A percentile compares a stretch with the other conserved stretches of the same genome.
These are phyloP conservation scores for Prunus fruticosa DNA, from an alignment of 306 rosid genomes.

Conservation along the genomic window DNA sequence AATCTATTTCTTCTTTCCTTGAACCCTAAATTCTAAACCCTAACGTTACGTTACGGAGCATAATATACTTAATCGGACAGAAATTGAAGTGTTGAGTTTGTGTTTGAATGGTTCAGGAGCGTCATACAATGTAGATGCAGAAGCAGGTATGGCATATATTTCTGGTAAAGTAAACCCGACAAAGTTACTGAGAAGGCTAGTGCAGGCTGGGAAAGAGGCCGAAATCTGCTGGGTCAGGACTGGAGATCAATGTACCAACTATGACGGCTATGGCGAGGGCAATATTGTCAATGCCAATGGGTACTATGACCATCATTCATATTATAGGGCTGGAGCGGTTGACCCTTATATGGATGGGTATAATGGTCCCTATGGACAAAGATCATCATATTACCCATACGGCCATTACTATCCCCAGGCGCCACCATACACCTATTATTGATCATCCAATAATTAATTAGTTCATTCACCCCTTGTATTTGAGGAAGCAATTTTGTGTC, in stretches of 20 bases:
- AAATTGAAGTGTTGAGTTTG: not conserved
- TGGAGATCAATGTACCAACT: not conserved
- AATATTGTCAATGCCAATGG: not conserved
- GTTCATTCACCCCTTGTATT: not conserved
- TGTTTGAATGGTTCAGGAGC: slow-evolving; percentile 5
- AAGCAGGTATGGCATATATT: slow-evolving; percentile 10
- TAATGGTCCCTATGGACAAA: not conserved
- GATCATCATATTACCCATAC: not conserved
- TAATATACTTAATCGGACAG: not conserved
- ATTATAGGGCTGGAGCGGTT: not conserved
- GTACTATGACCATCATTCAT: not conserved
- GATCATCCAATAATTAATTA: not conserved
- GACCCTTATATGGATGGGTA: not conserved
- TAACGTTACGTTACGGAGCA: too few relatives aligned
- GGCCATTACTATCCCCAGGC: not conserved
- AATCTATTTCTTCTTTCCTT: not conserved
- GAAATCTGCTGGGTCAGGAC: slow-evolving; percentile 17
- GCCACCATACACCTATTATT: not conserved
- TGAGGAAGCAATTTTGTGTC: not conserved
- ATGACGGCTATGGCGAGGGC: not conserved
- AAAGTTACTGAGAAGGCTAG: slow-evolving; percentile 8
- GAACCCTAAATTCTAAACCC: too few relatives aligned
- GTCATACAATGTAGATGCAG: slow-evolving; percentile 6
- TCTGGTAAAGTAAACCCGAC: slow-evolving; percentile 16
- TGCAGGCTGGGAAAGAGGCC: slow-evolving; percentile 19